These are phyloP conservation scores for Colletotrichum neosansevieriae DNA, from an alignment of 2,329 filamentous ascomycete genomes.

Conservation along the genomic window DNA sequence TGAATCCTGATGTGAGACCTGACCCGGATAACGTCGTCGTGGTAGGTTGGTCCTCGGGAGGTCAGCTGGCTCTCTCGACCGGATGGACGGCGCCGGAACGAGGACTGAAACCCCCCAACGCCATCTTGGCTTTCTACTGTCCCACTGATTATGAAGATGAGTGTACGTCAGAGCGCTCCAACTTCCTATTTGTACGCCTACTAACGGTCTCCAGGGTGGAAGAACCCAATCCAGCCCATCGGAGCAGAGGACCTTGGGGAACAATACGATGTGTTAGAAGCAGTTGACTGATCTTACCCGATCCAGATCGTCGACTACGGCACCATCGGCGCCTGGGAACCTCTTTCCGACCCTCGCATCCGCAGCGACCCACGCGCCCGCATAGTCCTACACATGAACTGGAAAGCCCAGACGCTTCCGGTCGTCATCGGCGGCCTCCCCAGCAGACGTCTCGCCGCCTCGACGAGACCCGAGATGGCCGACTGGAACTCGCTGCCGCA, in stretches of 20 bases:
- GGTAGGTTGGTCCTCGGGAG: conserved; percentile 64
- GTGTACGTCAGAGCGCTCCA: neutral
- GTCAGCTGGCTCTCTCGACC: conserved; percentile 57
- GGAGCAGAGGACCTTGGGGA: conserved; percentile 23
- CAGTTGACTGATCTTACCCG: conserved; percentile 23
- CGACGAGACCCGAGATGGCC: neutral
- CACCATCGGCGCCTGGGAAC: conserved; percentile 19
- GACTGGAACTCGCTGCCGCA: conserved; percentile 36
- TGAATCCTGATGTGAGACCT: conserved; percentile 36
- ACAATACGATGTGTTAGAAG: conserved; percentile 47
- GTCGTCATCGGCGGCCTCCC: conserved; percentile 50
- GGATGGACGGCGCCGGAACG: conserved; percentile 50
- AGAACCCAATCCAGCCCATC: conserved; percentile 40
- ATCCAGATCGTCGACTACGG: conserved; percentile 15
- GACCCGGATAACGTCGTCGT: conserved; percentile 51
- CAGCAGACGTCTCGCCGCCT: conserved; percentile 14
- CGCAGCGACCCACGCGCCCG: conserved; percentile 50
- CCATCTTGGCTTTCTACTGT: conserved; percentile 26
- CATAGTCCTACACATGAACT: conserved; percentile 57
- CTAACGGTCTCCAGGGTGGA: conserved; percentile 27
- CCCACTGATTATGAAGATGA: conserved; percentile 33
- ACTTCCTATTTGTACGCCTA: neutral
- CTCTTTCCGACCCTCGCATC: conserved; percentile 24
- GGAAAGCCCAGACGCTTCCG: conserved; percentile 52
- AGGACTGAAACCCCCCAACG: conserved; percentile 51